These are phyloP conservation scores for Lachancea sp. DNA, from an alignment of 805 yeast genomes.

Conservation along the genomic window DNA sequence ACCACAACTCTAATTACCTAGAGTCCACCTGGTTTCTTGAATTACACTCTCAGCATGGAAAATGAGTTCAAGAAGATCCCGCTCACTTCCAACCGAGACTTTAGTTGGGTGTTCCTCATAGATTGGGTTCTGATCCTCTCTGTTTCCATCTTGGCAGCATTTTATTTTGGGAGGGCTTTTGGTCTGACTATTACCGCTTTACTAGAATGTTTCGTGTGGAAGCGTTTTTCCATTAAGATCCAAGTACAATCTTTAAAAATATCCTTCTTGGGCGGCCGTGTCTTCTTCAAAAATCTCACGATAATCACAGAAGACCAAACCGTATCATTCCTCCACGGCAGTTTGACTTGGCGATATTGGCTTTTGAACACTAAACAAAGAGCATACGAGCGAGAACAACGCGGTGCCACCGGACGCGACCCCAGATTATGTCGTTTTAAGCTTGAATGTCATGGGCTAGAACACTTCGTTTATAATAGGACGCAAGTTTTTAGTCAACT, in stretches of 20 bases:
- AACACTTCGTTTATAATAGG: slow-evolving; percentile 76
- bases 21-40: too few relatives aligned
- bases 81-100: slow-evolving; percentile 27
- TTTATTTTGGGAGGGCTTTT: slow-evolving; percentile 67
- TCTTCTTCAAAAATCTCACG: slow-evolving; percentile 69
- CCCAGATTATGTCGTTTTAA: slow-evolving; percentile 39
- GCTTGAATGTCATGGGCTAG: slow-evolving; percentile 67
- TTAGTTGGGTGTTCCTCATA: slow-evolving; percentile 71
- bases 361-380: slow-evolving; percentile 38
- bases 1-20: too few relatives aligned
- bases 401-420: slow-evolving; percentile 36
- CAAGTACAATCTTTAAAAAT: slow-evolving; percentile 68
- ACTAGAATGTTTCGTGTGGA: slow-evolving; percentile 58
- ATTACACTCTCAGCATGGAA: slow-evolving; percentile 15
- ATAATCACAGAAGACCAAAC: slow-evolving; percentile 71
- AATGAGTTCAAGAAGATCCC: slow-evolving; percentile 29
- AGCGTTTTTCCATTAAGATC: slow-evolving; percentile 47
- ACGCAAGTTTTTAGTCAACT: slow-evolving; percentile 68
- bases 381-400: slow-evolving; percentile 17
- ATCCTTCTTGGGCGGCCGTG: slow-evolving; percentile 75
- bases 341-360: slow-evolving; percentile 92
- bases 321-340: slow-evolving; percentile 60
- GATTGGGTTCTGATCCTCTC: slow-evolving; percentile 73
- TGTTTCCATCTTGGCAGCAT: slow-evolving; percentile 56
- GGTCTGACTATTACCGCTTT: slow-evolving; percentile 53